A percentile compares a stretch with the other conserved stretches of the same genome.
These are phyloP conservation scores for Cladorrhinum sp. DNA, from an alignment of 2,329 filamentous ascomycete genomes.

Conservation along the genomic window DNA sequence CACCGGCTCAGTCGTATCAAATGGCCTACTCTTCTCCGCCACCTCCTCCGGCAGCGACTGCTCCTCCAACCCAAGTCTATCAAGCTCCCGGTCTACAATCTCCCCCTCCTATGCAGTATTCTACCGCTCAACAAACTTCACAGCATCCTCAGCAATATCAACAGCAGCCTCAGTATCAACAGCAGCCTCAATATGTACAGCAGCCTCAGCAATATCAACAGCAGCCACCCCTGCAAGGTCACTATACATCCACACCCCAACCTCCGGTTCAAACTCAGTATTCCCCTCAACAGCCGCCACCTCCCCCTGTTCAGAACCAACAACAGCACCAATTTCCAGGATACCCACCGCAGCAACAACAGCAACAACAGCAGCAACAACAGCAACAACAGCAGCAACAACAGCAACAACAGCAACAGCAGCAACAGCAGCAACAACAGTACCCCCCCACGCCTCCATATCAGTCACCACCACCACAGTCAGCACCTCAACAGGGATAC, in stretches of 20 bases:
- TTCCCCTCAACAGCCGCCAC: background rate
- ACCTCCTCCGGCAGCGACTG: background rate
- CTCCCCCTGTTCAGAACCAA: background rate
- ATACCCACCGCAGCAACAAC: background rate
- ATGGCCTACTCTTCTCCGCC: background rate
- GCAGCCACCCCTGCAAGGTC: background rate
- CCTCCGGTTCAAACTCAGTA: background rate
- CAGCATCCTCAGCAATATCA: background rate
- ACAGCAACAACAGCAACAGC: too few species aligned
- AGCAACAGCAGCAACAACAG: background rate
- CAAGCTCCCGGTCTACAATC: background rate
- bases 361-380: too few species aligned
- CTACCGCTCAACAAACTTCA: background rate
- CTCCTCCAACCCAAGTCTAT: background rate
- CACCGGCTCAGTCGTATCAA: background rate
- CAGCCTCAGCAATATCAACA: background rate
- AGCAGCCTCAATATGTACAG: background rate
- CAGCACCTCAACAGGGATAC: slow-evolving; percentile 12
- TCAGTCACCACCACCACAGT: background rate
- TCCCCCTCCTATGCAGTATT: background rate
- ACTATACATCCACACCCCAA: background rate
- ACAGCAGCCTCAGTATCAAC: background rate
- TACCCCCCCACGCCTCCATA: background rate
- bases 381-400: too few species aligned
- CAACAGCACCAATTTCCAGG: background rate